Conservation (phyloP, 805 yeast species). For the Zygotorulaspora danielsina region DNA sequence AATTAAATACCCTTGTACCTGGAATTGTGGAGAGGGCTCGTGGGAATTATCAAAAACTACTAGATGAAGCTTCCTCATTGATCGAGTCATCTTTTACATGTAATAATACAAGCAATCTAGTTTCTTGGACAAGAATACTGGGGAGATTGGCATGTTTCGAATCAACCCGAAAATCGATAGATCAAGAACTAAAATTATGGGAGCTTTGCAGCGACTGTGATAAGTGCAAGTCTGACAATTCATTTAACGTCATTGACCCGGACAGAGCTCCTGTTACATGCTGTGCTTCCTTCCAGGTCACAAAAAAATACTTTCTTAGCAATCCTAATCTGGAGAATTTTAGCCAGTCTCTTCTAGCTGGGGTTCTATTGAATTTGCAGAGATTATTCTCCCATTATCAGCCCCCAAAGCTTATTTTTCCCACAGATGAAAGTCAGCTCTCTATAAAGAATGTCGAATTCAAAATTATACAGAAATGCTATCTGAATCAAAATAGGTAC, state of each 20-base stretch:
- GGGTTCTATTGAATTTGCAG: slow-evolving; percentile 44
- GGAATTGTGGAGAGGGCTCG: slow-evolving; percentile 10
- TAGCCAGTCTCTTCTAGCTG: slow-evolving; percentile 37
- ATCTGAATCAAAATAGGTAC: slow-evolving; percentile 47
- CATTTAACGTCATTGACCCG: slow-evolving; percentile 21
- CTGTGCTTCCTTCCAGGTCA: slow-evolving; percentile 26
- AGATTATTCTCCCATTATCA: slow-evolving; percentile 51
- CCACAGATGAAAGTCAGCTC: slow-evolving; percentile 6
- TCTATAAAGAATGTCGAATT: slow-evolving; percentile 29
- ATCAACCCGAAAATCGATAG: neutral
- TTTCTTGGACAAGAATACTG: slow-evolving; percentile 20
- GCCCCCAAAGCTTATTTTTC: slow-evolving; percentile 40
- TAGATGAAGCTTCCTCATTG: slow-evolving; percentile 16
- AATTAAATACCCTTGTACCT: slow-evolving; percentile 13
- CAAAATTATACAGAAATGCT: slow-evolving; percentile 39
- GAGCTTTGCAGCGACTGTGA: slow-evolving; percentile 26
- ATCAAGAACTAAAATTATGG: slow-evolving; percentile 9
- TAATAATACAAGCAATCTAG: slow-evolving; percentile 15
- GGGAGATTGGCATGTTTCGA: slow-evolving; percentile 27
- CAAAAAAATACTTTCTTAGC: slow-evolving; percentile 26
- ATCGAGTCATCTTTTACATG: slow-evolving; percentile 19
- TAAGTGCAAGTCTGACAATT: slow-evolving; percentile 11
- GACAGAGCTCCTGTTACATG: slow-evolving; percentile 28
- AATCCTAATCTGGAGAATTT: slow-evolving; percentile 23
- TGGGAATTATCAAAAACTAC: slow-evolving; percentile 7